Evolutionary conservation across 345 rosid species (phyloP).

Genomic region (Bruguiera parviflora): DNA sequence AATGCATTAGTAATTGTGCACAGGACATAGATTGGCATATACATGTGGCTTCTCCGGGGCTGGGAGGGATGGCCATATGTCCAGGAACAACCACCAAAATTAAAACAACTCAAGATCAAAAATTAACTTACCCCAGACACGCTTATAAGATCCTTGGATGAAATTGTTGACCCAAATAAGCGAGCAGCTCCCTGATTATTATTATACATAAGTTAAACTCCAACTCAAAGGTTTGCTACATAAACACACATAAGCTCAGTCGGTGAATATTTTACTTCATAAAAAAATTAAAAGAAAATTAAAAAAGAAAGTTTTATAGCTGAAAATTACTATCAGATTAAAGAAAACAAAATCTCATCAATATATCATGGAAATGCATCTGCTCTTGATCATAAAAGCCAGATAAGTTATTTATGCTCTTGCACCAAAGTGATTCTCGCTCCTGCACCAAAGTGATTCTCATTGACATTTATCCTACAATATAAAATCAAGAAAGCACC

Average conservation of each 20-base stretch:
- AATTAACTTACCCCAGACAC: slow-evolving; percentile 82
- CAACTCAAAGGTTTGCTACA: neutral
- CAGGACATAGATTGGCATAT: no score
- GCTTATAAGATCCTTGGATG: slow-evolving; percentile 63
- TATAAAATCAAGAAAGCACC: no score
- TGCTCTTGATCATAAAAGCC: no score
- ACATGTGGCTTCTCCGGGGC: neutral
- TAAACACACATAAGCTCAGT: neutral
- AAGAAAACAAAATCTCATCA: neutral
- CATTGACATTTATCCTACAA: no score
- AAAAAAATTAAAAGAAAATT: neutral
- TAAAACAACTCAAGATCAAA: neutral
- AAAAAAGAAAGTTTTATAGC: no score
- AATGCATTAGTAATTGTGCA: no score
- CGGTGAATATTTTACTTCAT: neutral
- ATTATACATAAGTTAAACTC: neutral
- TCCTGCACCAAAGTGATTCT: no score
- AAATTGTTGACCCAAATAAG: slow-evolving; percentile 81
- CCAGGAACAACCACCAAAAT: slow-evolving; percentile 1
- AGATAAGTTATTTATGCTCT: no score
- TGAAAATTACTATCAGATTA: neutral
- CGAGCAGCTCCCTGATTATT: slow-evolving; percentile 89
- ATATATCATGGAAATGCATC: no score
- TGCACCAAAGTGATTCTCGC: no score
- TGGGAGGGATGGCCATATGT: neutral